Conservation (phyloP, 768 basidiomycete genomes). For the Leccinum obscurum region DNA sequence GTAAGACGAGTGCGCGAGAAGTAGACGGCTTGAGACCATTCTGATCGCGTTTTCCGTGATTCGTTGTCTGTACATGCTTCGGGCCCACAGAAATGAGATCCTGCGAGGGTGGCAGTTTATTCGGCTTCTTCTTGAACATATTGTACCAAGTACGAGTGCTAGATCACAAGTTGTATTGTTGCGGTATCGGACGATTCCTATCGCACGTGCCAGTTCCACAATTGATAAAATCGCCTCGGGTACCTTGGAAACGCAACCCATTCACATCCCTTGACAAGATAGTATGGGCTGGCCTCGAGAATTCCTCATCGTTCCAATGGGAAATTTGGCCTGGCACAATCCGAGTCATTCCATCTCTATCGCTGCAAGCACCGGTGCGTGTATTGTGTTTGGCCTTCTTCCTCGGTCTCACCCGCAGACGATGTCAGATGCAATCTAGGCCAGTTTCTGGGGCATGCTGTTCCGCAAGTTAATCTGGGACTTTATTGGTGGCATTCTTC, state of each 20-base stretch:
- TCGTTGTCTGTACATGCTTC: slow-evolving; percentile 43
- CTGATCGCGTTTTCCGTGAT: slow-evolving; percentile 44
- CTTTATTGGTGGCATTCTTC: slow-evolving; percentile 40
- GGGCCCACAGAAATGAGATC: slow-evolving; percentile 60
- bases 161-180: too few relatives aligned
- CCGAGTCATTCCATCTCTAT: slow-evolving; percentile 48
- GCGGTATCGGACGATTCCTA: too few relatives aligned
- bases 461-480: slow-evolving; percentile 98
- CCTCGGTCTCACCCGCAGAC: not conserved
- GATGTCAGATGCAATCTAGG: slow-evolving; percentile 72
- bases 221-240: too few relatives aligned
- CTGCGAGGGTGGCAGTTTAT: slow-evolving; percentile 23
- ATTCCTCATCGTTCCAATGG: too few relatives aligned
- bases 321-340: too few relatives aligned
- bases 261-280: too few relatives aligned
- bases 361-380: slow-evolving; percentile 64
- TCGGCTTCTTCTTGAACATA: slow-evolving; percentile 37
- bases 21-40: slow-evolving; percentile 62
- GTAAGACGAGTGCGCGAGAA: slow-evolving; percentile 67
- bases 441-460: slow-evolving; percentile 74
- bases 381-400: not conserved
- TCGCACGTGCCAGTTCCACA: too few relatives aligned
- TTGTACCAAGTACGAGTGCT: too few relatives aligned
- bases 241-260: too few relatives aligned
- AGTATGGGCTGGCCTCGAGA: too few relatives aligned